Conservation (phyloP, 73 alveolate species). For the Stentor roeselii region DNA sequence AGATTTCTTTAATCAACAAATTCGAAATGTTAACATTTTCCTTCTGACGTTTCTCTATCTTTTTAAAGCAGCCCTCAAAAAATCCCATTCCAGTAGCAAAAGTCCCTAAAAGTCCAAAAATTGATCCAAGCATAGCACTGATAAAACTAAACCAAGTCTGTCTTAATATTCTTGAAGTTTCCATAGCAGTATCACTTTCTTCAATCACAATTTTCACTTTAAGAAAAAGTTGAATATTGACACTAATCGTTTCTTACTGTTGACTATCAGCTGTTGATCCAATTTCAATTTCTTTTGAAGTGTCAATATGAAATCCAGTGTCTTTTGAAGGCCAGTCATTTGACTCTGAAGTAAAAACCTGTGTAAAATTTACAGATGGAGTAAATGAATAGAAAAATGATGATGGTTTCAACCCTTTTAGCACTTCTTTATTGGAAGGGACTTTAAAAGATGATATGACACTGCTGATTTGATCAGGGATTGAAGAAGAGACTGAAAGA, state of each 20-base stretch:
- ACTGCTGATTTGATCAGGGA: not conserved
- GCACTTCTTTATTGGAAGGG: not conserved
- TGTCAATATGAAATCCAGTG: conserved; percentile 16
- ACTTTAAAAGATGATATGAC: not conserved
- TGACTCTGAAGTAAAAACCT: not conserved
- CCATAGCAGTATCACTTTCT: not conserved
- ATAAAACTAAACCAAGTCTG: not conserved
- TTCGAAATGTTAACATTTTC: too few species aligned
- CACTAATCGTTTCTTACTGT: not conserved
- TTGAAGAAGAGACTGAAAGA: conserved; percentile 16
- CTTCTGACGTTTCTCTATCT: not conserved
- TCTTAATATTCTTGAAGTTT: not conserved
- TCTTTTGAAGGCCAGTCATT: not conserved
- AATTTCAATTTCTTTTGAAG: not conserved
- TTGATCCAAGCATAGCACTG: conserved; percentile 14
- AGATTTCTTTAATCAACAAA: too few species aligned
- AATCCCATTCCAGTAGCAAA: conserved; percentile 10
- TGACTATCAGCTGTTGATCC: not conserved
- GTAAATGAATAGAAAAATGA: too few species aligned
- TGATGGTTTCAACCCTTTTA: conserved; percentile 5
- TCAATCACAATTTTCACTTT: not conserved
- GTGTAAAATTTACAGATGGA: too few species aligned
- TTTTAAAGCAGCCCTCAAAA: not conserved
- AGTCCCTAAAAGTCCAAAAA: conserved; percentile 25
- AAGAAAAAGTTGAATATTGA: not conserved